Evolutionary conservation across 371 early-diverging fungal species (phyloP), one percentile per base, ranked within the genome.

Genomic region (Mortierella polycephala): DNA sequence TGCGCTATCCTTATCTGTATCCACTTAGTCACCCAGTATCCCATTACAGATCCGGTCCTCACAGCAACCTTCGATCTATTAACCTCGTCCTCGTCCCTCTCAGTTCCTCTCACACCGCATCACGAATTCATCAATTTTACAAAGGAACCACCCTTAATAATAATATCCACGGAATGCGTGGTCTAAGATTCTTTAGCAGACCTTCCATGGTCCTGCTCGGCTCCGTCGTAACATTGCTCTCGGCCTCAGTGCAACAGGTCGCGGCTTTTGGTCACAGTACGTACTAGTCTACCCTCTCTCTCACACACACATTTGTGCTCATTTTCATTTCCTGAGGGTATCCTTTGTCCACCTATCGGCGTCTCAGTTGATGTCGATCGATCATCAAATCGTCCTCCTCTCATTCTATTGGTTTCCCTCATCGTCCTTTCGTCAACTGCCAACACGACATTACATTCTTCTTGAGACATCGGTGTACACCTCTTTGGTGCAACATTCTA

Each of bases 181-280:
- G 20, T 37, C 57, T 67, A 54, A 62, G 41, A 12, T 40, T 41
- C 20, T 16, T 62, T 40, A 20, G 62, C 18, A 12, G 46, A 40
- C 52, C 64, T 14, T 60, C 68, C 10, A 18, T 55, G 30, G 59
- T 42, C 47, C 40, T 72, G 72, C 57, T 60, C 30, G 57, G 39
- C 47, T 42, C 66, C 12, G n/a, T 68, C 40, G 69, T 46, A 45
- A 18, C 65, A 12, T 12, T 74, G 42, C 63, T 69, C 23, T 45
- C 64, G 5, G 10, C 57, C 8, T 60, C 57, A n/a, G 53, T 60
- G 16, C 70, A 60, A 56, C 67, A 54, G 39, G 71, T 62, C 44
- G 40, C 55, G 12, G 75, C 75, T 5, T 70, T 59, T 66, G 75
- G 75, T 13, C 50, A 57, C 41, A 69, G 75, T 75, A 75, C 46